Evolutionary conservation across 305 asterid genomes (phyloP).

Genomic region (Solanum chacoense): DNA sequence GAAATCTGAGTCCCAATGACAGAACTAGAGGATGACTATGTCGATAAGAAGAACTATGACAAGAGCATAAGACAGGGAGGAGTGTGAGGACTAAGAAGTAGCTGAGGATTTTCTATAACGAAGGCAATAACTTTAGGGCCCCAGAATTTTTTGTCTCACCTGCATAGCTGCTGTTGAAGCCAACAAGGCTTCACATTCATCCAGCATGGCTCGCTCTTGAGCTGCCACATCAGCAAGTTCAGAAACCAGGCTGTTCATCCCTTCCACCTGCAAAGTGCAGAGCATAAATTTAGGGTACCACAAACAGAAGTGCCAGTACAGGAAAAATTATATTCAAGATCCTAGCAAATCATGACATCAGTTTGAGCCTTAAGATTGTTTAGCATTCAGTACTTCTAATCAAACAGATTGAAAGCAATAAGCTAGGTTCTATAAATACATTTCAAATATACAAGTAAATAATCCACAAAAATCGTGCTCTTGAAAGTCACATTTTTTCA

Average conservation of each 20-base stretch:
- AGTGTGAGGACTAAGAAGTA: background rate
- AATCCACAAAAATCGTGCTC: background rate
- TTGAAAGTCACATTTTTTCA: background rate
- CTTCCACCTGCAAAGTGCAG: slow-evolving; percentile 45
- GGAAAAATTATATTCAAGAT: background rate
- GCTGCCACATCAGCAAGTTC: slow-evolving; percentile 79
- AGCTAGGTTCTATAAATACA: background rate
- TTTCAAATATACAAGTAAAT: background rate
- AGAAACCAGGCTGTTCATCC: slow-evolving; percentile 44
- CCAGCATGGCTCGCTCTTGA: slow-evolving; percentile 69
- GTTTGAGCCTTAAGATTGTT: background rate
- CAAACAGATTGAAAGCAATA: background rate
- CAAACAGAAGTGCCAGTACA: background rate
- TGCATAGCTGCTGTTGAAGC: slow-evolving; percentile 54
- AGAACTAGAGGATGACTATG: background rate
- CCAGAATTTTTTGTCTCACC: slow-evolving; percentile 28
- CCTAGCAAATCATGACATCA: background rate
- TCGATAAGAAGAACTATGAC: background rate
- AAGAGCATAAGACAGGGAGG: background rate
- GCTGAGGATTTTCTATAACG: background rate
- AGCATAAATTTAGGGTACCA: background rate
- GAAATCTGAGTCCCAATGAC: background rate
- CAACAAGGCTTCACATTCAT: slow-evolving; percentile 61
- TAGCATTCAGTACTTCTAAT: background rate
- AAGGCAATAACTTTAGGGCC: background rate